phyloP scores from a whole-genome alignment of 148 eudicot species.

The Vaccinium corymbosum region DNA sequence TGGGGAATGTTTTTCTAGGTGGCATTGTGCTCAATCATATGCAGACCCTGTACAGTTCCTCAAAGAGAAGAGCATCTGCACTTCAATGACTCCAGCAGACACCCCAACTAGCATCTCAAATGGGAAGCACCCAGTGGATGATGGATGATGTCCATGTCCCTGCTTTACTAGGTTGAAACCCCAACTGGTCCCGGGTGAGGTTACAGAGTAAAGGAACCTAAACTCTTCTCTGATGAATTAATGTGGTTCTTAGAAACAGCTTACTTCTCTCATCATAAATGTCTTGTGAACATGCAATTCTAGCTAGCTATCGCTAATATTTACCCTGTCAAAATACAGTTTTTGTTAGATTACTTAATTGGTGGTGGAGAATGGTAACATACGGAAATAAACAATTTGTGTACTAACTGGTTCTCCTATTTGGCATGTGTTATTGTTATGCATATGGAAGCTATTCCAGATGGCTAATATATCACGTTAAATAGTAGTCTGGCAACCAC shows the following conservation, averaged over 20 bases:
- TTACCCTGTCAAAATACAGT: neutral
- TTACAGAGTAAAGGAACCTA: conserved; percentile 5
- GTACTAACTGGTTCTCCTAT: neutral
- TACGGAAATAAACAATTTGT: neutral
- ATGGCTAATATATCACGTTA: neutral
- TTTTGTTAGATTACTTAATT: neutral
- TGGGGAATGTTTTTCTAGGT: neutral
- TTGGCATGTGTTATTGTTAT: neutral
- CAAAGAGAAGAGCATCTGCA: neutral
- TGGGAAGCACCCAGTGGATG: conserved; percentile 9
- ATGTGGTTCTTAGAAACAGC: neutral
- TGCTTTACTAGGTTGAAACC: neutral
- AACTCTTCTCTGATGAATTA: neutral
- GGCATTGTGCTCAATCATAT: conserved; percentile 16
- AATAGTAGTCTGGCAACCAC: neutral
- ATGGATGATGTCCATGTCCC: neutral
- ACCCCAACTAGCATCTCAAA: neutral
- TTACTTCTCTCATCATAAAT: neutral
- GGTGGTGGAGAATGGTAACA: neutral
- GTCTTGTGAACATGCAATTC: neutral
- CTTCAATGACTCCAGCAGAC: neutral
- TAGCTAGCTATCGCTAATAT: neutral
- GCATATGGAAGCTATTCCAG: neutral
- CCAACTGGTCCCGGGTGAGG: neutral
- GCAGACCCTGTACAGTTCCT: conserved; percentile 12